Percentiles rank a stretch among this genome's conserved stretches.
Conservation (phyloP, 2,329 filamentous ascomycete genomes). For the Proliferodiscus dingleyae region DNA sequence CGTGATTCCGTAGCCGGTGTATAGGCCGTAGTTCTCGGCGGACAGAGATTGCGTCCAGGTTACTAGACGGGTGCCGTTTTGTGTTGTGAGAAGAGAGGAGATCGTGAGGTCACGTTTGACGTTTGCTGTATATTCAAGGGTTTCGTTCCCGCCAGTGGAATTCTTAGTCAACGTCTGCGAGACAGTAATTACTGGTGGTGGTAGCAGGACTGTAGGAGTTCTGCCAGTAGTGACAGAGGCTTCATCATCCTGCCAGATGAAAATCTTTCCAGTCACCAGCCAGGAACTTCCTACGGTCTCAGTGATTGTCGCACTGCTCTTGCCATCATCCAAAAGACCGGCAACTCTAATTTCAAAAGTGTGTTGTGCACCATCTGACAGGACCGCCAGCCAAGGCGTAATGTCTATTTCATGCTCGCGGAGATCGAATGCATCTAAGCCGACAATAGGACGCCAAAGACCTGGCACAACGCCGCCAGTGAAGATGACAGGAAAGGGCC, state of each 20-base stretch:
- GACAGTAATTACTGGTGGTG: conserved; percentile 44
- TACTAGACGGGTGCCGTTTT: conserved; percentile 37
- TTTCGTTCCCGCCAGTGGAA: conserved; percentile 51
- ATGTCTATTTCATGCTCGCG: conserved; percentile 79
- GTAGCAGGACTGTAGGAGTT: conserved; percentile 29
- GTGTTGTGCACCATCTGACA: conserved; percentile 62
- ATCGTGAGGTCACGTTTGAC: conserved; percentile 53
- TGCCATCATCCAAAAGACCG: conserved; percentile 54
- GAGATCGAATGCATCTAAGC: conserved; percentile 74
- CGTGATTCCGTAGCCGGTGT: conserved; percentile 49
- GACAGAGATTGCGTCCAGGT: conserved; percentile 56
- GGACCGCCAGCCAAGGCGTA: conserved; percentile 65
- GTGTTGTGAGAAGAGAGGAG: conserved; percentile 46
- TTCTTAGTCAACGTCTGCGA: conserved; percentile 43
- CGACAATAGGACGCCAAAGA: conserved; percentile 73
- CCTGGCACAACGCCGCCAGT: conserved; percentile 74
- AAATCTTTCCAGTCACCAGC: conserved; percentile 75
- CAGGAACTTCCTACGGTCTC: conserved; percentile 60
- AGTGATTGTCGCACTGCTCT: conserved; percentile 44
- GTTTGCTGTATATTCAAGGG: conserved; percentile 52
- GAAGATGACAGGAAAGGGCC: conserved; percentile 80
- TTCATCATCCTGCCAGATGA: conserved; percentile 62
- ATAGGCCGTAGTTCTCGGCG: conserved; percentile 50
- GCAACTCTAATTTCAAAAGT: conserved; percentile 63
- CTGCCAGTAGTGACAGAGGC: conserved; percentile 49